A percentile compares a stretch with the other conserved stretches of the same genome.
Conservation (phyloP, 192 early-diverging fungal species). For the Coemansia sp. region DNA sequence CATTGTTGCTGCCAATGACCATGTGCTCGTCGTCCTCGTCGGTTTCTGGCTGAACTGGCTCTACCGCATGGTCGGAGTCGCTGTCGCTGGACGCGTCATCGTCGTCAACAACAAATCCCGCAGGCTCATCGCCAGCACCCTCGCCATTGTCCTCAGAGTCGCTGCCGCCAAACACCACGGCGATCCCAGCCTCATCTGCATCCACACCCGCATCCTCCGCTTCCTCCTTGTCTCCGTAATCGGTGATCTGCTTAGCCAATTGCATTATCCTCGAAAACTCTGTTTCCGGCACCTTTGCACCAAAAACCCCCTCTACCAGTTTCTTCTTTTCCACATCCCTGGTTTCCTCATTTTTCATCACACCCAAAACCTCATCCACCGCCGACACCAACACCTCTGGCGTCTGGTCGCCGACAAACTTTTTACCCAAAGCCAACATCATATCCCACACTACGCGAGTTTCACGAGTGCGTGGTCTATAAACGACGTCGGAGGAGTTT, state of each 20-base stretch:
- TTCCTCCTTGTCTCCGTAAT: conserved; percentile 67
- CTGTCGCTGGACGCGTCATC: conserved; percentile 18
- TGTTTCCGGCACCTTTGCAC: conserved; percentile 67
- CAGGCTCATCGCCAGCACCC: conserved; percentile 59
- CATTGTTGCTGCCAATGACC: background rate
- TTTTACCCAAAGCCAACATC: conserved; percentile 79
- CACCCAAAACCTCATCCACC: conserved; percentile 79
- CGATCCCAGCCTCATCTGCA: conserved; percentile 87
- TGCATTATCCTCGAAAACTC: conserved; percentile 87
- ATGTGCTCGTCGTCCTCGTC: conserved; percentile 3
- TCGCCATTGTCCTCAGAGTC: conserved; percentile 83
- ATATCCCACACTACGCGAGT: conserved; percentile 87
- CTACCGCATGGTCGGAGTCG: conserved; percentile 40
- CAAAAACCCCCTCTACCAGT: conserved; percentile 77
- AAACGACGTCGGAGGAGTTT: conserved; percentile 77
- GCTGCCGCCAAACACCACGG: conserved; percentile 91
- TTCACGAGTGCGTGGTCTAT: conserved; percentile 89
- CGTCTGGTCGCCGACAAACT: conserved; percentile 83
- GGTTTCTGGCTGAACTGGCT: background rate
- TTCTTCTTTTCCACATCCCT: conserved; percentile 91
- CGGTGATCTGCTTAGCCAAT: conserved; percentile 93
- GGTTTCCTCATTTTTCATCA: conserved; percentile 79
- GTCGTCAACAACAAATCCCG: conserved; percentile 55
- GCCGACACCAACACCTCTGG: conserved; percentile 89
- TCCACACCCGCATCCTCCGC: conserved; percentile 58